Evolutionary conservation across 257 asterid genomes (phyloP).

Genomic region (Nicotiana benthamiana): DNA sequence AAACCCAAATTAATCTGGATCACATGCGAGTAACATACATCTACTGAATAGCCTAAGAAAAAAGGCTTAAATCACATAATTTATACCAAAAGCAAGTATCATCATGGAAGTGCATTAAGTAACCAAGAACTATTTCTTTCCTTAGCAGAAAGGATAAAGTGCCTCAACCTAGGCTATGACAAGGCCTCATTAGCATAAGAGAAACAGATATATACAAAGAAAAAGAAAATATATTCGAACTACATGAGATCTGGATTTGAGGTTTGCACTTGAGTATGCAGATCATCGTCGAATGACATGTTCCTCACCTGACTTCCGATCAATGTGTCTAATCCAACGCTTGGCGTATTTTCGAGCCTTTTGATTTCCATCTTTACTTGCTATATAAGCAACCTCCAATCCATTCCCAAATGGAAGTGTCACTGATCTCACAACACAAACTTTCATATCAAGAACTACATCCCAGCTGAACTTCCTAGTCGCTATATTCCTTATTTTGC

Average conservation of each 20-base stretch:
- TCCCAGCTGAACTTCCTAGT: constrained; percentile 16
- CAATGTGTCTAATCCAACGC: constrained; percentile 26
- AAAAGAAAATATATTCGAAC: not conserved
- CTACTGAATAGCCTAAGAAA: too few relatives aligned
- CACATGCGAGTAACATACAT: too few relatives aligned
- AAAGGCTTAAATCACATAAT: too few relatives aligned
- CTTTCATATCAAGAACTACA: not conserved
- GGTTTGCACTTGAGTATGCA: not conserved
- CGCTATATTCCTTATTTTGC: not conserved
- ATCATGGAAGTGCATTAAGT: too few relatives aligned
- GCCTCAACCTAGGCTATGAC: not conserved
- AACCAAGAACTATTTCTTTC: too few relatives aligned
- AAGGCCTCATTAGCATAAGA: not conserved
- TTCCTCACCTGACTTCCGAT: constrained; percentile 28
- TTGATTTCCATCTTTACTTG: constrained; percentile 3
- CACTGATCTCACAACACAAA: constrained; percentile 19
- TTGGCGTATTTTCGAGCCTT: not conserved
- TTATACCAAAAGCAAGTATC: too few relatives aligned
- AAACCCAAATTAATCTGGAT: too few relatives aligned
- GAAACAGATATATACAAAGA: not conserved
- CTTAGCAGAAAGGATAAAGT: not conserved
- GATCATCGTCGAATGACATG: constrained; percentile 23
- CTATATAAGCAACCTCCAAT: constrained; percentile 24
- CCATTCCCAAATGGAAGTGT: constrained; percentile 28
- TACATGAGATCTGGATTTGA: not conserved